Base-by-base conservation (phyloP, 441 rosid genomes). In the Arabidopsis lyrata region DNA sequence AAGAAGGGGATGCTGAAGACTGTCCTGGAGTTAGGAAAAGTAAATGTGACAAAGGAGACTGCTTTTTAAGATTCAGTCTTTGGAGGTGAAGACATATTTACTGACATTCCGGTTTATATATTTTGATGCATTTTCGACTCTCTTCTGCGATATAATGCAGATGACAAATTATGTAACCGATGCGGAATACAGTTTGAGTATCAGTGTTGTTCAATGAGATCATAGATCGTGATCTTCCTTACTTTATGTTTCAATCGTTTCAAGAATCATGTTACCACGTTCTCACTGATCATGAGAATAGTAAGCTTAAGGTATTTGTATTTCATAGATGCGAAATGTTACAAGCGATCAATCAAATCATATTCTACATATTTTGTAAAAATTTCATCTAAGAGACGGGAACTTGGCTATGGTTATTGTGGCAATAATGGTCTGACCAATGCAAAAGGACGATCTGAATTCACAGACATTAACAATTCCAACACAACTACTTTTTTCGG, bases 391-490 rank as follows among this genome's bases (percentile, higher is more conserved):
- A 48, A 41, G 66, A 74, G 14, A 64, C 64, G 18, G 11, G 44
- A 29, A 31, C 56, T 66, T 41, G 15, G 10, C 14, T 48, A 56
- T 45, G 47, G 20, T 54, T 44, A 38, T 47, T 68, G 66, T 34
- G 70, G 61, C 57, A 53, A 22, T 66, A 77, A 53, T 42, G 97
- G 90, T 75, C 90, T 83, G 14, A 89, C 97, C 81, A 91, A 74
- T 16, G 90, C 95, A 81, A 87, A 91, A 73, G 49, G 68, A 27
- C 79, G 68, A 63, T 79, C 87, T 3, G 81, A 76, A 68, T 85
- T 86, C 42, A 81, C 83, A 11, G 93, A 87, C 86, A 87, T 82
- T 83, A 91, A 75, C 73, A 91, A 68, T 81, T 91, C 97, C 60
- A 91, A 67, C 14, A 83, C 81, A 52, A 78, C 83, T 8, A 85